Base-by-base conservation (phyloP, 2,329 filamentous ascomycete genomes). In the Helotiales sp. region DNA sequence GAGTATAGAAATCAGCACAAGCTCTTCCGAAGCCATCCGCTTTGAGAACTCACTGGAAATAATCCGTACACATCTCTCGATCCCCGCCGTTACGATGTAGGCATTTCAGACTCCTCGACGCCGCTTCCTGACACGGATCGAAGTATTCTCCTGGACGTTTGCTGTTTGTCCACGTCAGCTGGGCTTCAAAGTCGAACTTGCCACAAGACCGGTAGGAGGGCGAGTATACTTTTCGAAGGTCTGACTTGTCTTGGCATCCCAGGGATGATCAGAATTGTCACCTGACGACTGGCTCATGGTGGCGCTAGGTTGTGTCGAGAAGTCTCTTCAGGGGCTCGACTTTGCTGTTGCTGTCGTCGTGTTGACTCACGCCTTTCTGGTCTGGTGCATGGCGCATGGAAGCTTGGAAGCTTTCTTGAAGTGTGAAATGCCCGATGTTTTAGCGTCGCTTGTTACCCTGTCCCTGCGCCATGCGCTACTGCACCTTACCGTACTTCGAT, bases 91-190 rank as follows among this genome's bases (percentile, higher is more conserved):
- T 99, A 22, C 95, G 85, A 71, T 92, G 88, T 70, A 99, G 77
- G 70, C 95, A 99, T 72, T 85, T 87, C 66, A 97, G 87, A 75
- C 93, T 97, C 70, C 84, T 83, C 65, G 88, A 80, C 7, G 95
- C 93, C 5, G 91, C 91, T 69, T 96, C 93, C 73, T 98, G 93
- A 74, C 95, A 99, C 1, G 95, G 95, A 69, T 99, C 95, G 73
- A 90, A 91, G 76, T 89, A 98, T 72, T 97, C 87, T 79, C 92
- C 96, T 70, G 88, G 85, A 55, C 81, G 82, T 80, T 98, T 98
- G 66, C 93, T 96, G 69, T 60, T 38, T 7, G 59, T 27, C 33
- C 31, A 40, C 31, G 61, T 66, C 40, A 67, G 62, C 57, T 48
- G 31, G 46, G 24, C 36, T 60, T 40, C 24, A 22, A 42, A n/a